Conservation (phyloP, 768 basidiomycete species). For the Termitomyces sp. region DNA sequence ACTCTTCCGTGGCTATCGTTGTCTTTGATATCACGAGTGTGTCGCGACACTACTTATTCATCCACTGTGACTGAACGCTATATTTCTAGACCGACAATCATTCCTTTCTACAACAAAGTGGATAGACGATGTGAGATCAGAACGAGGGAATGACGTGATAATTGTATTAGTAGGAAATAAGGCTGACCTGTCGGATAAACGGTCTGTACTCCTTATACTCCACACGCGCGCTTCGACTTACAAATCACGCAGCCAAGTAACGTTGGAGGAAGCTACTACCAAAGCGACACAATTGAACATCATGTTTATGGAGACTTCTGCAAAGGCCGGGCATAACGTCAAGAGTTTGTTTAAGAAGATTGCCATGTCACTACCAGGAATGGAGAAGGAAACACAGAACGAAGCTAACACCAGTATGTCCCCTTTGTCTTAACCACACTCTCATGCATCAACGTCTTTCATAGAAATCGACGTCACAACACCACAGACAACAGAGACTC, state of each 20-base stretch:
- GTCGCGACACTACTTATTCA: conserved; percentile 22
- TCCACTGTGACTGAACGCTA: conserved; percentile 2
- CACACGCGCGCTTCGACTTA: conserved; percentile 6
- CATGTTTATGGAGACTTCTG: conserved; percentile 99
- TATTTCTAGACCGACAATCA: conserved; percentile 79
- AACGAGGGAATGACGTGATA: conserved; percentile 96
- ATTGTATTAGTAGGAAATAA: conserved; percentile 99
- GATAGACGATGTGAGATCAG: conserved; percentile 98
- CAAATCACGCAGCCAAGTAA: conserved; percentile 82
- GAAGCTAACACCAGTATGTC: conserved; percentile 51
- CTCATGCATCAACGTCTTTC: conserved; percentile 4
- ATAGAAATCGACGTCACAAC: conserved; percentile 91
- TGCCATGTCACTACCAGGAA: conserved; percentile 94
- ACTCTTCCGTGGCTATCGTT: conserved; percentile 97
- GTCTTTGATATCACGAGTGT: conserved; percentile 98
- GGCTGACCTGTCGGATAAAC: conserved; percentile 97
- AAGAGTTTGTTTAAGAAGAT: conserved; percentile 99
- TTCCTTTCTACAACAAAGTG: conserved; percentile 98
- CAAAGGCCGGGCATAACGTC: conserved; percentile 98
- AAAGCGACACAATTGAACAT: conserved; percentile 88
- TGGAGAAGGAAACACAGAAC: conserved; percentile 74
- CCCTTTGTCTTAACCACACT: conserved; percentile 1
- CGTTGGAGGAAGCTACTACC: conserved; percentile 91
- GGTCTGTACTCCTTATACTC: conserved; percentile 45
- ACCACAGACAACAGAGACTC: conserved; percentile 58